Conservation (phyloP, 495 filamentous ascomycete species). For the Xylaria grammica region DNA sequence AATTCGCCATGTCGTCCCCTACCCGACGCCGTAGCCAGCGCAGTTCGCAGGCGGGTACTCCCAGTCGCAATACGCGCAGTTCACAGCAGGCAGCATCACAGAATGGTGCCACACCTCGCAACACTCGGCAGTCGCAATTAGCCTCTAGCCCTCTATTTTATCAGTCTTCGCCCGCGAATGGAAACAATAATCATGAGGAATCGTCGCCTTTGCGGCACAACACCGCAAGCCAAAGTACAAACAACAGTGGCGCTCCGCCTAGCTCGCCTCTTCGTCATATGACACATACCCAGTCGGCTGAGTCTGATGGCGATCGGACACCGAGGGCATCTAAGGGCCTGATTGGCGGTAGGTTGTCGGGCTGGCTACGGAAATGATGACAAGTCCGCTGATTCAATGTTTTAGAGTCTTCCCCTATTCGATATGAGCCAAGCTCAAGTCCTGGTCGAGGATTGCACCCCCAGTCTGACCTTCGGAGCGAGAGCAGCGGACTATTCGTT, state of each 20-base stretch:
- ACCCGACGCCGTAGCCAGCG: constrained; percentile 55
- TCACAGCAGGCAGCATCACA: constrained; percentile 52
- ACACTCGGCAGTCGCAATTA: constrained; percentile 47
- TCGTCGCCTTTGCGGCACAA: constrained; percentile 59
- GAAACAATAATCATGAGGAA: constrained; percentile 34
- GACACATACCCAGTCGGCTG: constrained; percentile 57
- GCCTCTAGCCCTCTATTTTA: constrained; percentile 86
- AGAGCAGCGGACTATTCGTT: constrained; percentile 87
- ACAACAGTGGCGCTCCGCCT: constrained; percentile 57
- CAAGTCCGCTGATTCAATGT: constrained; percentile 24
- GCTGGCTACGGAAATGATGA: not conserved
- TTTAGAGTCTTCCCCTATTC: constrained; percentile 87
- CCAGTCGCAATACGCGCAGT: constrained; percentile 56
- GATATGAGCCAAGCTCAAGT: constrained; percentile 86
- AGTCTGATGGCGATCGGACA: constrained; percentile 63
- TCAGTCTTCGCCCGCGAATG: constrained; percentile 73
- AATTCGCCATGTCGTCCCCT: constrained; percentile 64
- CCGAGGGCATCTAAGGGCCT: constrained; percentile 67
- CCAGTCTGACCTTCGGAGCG: constrained; percentile 71
- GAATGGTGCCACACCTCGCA: constrained; percentile 51
- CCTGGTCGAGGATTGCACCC: constrained; percentile 66
- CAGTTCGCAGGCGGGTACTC: constrained; percentile 61
- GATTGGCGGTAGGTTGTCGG: constrained; percentile 65
- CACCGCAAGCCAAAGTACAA: constrained; percentile 61
- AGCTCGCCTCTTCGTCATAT: constrained; percentile 72